Conservation (phyloP, 148 eudicot genomes). For the Rhododendron kiyosumense region DNA sequence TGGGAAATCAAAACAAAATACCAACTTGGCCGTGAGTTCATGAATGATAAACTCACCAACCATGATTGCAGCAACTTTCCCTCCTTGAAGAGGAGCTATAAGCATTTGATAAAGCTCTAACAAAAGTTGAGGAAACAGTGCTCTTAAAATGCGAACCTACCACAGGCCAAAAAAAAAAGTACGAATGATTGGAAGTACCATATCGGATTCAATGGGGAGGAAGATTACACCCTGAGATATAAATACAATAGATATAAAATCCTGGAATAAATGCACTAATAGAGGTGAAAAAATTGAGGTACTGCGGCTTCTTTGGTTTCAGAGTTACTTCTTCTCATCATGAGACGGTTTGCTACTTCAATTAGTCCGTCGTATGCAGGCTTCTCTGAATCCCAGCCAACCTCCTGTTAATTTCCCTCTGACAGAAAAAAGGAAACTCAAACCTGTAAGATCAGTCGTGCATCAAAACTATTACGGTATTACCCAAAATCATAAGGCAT, state of each 20-base stretch:
- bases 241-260: not conserved
- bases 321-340: constrained; percentile 53
- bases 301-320: constrained; percentile 76
- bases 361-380: constrained; percentile 82
- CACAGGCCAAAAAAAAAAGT: constrained; percentile 13
- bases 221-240: not conserved
- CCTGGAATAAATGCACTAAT: not conserved
- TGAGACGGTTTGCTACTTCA: constrained; percentile 76
- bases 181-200: constrained; percentile 3
- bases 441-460: not conserved
- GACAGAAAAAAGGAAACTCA: not conserved
- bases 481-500: not conserved
- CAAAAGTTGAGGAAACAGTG: constrained; percentile 72
- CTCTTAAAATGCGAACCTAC: constrained; percentile 66
- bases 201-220: not conserved
- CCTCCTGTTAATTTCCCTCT: constrained; percentile 46
- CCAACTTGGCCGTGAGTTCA: not conserved
- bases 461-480: not conserved
- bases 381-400: constrained; percentile 85
- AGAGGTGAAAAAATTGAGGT: constrained; percentile 6
- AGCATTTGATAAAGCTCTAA: constrained; percentile 70
- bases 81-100: constrained; percentile 71
- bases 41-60: constrained; percentile 55
- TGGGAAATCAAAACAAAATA: not conserved
- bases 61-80: constrained; percentile 76